phyloP scores from a whole-genome alignment of 495 filamentous ascomycete species.

The Physcia stellaris region DNA sequence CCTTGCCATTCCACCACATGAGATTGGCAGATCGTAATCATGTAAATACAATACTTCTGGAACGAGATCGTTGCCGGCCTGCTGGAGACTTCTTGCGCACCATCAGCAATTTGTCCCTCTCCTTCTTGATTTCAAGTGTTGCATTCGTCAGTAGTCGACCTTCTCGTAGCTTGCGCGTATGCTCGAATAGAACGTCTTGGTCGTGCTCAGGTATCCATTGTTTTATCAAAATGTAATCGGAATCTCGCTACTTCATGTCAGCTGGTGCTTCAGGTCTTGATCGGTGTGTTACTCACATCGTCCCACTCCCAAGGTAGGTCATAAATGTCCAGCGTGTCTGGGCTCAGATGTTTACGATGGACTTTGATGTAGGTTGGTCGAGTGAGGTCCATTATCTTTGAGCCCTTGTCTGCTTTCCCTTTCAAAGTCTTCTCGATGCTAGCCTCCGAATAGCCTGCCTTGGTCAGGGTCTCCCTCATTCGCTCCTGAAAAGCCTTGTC shows the following conservation, averaged over 20 bases:
- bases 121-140: slow-evolving; percentile 31
- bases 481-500: neutral
- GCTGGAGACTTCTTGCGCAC: slow-evolving; percentile 44
- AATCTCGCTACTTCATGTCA: slow-evolving; percentile 44
- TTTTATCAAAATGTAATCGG: slow-evolving; percentile 64
- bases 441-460: neutral
- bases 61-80: slow-evolving; percentile 7
- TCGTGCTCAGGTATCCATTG: slow-evolving; percentile 59
- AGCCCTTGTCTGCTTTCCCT: neutral
- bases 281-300: slow-evolving; percentile 14
- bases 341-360: slow-evolving; percentile 36
- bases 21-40: too few species aligned
- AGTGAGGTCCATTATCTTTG: slow-evolving; percentile 13
- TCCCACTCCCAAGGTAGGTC: slow-evolving; percentile 36
- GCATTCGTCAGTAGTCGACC: slow-evolving; percentile 29
- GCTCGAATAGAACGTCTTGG: slow-evolving; percentile 58
- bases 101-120: slow-evolving; percentile 40
- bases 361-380: slow-evolving; percentile 37
- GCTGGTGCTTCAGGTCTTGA: too few species aligned
- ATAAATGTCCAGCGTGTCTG: slow-evolving; percentile 33
- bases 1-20: too few species aligned
- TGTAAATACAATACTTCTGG: slow-evolving; percentile 12
- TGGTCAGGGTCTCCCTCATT: neutral
- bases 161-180: slow-evolving; percentile 51
- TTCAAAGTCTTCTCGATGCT: neutral